Evolutionary conservation across 1,284 basidiomycete species (phyloP).

Genomic region (Pholiota adiposa): DNA sequence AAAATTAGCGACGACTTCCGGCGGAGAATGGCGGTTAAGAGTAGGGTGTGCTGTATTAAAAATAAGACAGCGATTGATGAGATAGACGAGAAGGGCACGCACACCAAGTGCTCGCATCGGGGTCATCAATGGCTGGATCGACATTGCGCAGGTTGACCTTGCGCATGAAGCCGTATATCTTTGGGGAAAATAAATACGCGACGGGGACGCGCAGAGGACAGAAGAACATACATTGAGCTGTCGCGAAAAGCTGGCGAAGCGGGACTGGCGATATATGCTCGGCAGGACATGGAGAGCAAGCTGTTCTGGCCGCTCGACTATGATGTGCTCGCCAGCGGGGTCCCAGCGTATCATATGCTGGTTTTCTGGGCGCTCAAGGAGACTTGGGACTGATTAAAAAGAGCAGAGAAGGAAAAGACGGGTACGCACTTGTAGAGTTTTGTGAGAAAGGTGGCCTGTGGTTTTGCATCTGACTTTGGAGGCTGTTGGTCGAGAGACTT

Average conservation of each 20-base stretch:
- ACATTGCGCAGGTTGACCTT: slow-evolving; percentile 91
- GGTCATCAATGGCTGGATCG: slow-evolving; percentile 89
- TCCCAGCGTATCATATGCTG: slow-evolving; percentile 95
- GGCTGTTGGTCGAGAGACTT: slow-evolving; percentile 53
- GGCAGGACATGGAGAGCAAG: slow-evolving; percentile 89
- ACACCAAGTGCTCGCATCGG: slow-evolving; percentile 95
- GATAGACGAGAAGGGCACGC: slow-evolving; percentile 41
- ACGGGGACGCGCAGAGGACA: slow-evolving; percentile 28
- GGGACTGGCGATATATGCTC: slow-evolving; percentile 88
- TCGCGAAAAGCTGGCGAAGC: slow-evolving; percentile 92
- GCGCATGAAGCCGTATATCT: slow-evolving; percentile 97
- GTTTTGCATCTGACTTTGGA: slow-evolving; percentile 68
- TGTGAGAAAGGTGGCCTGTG: slow-evolving; percentile 89
- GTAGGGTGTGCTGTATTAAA: slow-evolving; percentile 76
- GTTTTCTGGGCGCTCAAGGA: slow-evolving; percentile 84
- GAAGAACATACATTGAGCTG: slow-evolving; percentile 82
- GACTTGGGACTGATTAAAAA: slow-evolving; percentile 44
- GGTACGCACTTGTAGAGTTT: slow-evolving; percentile 85
- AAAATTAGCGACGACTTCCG: slow-evolving; percentile 87
- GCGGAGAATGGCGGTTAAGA: slow-evolving; percentile 83
- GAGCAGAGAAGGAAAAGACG: not conserved
- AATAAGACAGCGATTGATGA: slow-evolving; percentile 44
- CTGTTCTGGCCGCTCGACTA: slow-evolving; percentile 89
- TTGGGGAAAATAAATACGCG: slow-evolving; percentile 16
- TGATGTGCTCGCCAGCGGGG: slow-evolving; percentile 86